These are phyloP conservation scores for Pleomassaria siparia DNA, from an alignment of 2,329 filamentous ascomycete genomes.

Conservation along the genomic window DNA sequence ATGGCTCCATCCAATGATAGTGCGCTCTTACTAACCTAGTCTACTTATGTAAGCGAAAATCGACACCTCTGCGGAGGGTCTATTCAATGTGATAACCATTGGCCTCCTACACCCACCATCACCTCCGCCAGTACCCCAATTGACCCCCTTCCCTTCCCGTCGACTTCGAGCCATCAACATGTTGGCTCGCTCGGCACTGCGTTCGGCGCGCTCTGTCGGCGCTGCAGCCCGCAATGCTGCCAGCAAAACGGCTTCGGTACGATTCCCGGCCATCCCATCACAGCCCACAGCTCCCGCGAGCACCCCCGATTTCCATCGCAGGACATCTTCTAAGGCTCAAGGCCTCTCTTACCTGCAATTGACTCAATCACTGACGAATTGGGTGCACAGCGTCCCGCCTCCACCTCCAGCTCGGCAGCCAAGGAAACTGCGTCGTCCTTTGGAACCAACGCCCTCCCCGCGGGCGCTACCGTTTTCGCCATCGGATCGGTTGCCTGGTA, in stretches of 20 bases:
- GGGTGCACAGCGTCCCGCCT: conserved; percentile 58
- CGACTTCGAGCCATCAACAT: conserved; percentile 61
- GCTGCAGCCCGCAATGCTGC: conserved; percentile 69
- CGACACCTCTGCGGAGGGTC: too few relatives aligned
- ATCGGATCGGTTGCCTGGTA: conserved; percentile 94
- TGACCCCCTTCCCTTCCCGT: conserved; percentile 34
- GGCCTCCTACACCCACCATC: conserved; percentile 12
- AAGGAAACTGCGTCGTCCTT: conserved; percentile 73
- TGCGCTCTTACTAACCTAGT: neutral
- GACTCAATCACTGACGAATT: conserved; percentile 34
- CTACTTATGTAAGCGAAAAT: too few relatives aligned
- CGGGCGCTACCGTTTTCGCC: conserved; percentile 82
- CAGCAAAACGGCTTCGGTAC: conserved; percentile 51
- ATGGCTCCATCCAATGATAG: neutral
- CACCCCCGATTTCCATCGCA: conserved; percentile 24
- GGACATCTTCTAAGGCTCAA: conserved; percentile 11
- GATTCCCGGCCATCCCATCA: conserved; percentile 33
- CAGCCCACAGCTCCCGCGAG: conserved; percentile 31
- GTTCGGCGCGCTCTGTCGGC: conserved; percentile 83
- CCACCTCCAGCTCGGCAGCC: conserved; percentile 69
- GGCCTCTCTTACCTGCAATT: conserved; percentile 26
- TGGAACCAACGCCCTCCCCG: conserved; percentile 82
- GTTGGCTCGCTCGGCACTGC: conserved; percentile 91
- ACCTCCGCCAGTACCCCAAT: conserved; percentile 26
- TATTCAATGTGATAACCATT: too few relatives aligned